A percentile compares a stretch with the other conserved stretches of the same genome.
Evolutionary conservation across 1,284 basidiomycete genomes (phyloP).

Genomic region (Cryptococcus jaspeensis): DNA sequence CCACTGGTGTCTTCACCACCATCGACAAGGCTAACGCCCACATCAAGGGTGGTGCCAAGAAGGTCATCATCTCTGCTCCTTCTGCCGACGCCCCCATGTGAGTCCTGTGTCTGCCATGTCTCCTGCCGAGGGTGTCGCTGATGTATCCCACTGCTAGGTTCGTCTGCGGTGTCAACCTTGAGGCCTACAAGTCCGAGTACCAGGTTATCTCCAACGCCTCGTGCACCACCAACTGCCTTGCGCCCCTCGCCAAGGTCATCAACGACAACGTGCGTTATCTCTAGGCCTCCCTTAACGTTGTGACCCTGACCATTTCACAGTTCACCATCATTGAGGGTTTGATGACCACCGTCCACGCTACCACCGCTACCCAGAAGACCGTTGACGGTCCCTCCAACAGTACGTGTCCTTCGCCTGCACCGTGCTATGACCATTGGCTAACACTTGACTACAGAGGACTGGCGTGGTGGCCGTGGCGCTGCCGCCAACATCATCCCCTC

Average conservation of each 20-base stretch:
- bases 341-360: constrained; percentile 98
- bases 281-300: not conserved
- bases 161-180: constrained; percentile 95
- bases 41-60: constrained; percentile 99
- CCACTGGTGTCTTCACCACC: constrained; percentile 99
- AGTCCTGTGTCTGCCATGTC: constrained; percentile 12
- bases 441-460: constrained; percentile 50
- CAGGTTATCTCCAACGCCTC: constrained; percentile 97
- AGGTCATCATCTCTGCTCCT: constrained; percentile 99
- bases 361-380: constrained; percentile 98
- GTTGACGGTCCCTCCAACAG: constrained; percentile 94
- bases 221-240: constrained; percentile 99
- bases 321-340: constrained; percentile 93
- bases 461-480: constrained; percentile 89
- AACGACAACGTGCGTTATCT: constrained; percentile 67
- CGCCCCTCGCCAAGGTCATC: constrained; percentile 97
- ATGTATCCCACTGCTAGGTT: constrained; percentile 52
- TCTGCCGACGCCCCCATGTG: constrained; percentile 97
- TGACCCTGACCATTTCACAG: constrained; percentile 13
- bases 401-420: constrained; percentile 13
- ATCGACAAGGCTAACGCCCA: constrained; percentile 82
- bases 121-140: not conserved
- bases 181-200: constrained; percentile 87
- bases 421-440: not conserved
- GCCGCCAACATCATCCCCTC: constrained; percentile 99